phyloP scores from a whole-genome alignment of 305 asterid species.

The Euphrasia arctica region DNA sequence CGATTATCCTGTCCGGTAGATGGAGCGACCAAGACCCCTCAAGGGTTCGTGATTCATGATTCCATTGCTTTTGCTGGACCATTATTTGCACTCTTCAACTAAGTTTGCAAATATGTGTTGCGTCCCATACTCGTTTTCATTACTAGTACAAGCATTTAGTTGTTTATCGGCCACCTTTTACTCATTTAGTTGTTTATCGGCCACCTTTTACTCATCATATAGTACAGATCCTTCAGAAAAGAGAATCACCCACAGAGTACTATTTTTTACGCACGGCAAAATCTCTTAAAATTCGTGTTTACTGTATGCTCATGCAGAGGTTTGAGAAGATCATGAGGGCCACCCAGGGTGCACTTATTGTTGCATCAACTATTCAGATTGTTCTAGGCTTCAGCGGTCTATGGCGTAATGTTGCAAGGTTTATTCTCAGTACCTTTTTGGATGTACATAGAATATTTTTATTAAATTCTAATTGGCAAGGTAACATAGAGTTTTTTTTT shows the following conservation, averaged over 20 bases:
- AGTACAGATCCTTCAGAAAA: not conserved
- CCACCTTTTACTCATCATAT: not conserved
- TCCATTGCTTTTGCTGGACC: constrained; percentile 3
- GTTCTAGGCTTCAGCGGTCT: constrained; percentile 97
- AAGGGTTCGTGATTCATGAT: constrained; percentile 45
- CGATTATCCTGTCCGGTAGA: constrained; percentile 86
- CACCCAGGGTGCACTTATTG: constrained; percentile 88
- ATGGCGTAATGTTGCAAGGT: constrained; percentile 97
- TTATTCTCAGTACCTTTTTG: constrained; percentile 9
- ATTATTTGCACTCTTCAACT: no score
- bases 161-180: not conserved
- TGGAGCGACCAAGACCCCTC: constrained; percentile 82
- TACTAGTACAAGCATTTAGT: not conserved
- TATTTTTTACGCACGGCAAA: not conserved
- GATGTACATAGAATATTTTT: not conserved
- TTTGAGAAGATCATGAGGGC: constrained; percentile 96
- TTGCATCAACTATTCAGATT: constrained; percentile 94
- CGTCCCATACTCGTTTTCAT: not conserved
- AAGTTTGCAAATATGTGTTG: not conserved
- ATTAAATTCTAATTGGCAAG: not conserved
- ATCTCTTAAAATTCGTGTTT: constrained; percentile 11
- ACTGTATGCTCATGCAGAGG: constrained; percentile 45
- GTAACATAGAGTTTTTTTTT: not conserved
- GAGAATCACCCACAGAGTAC: constrained; percentile 6
- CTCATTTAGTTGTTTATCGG: not conserved